phyloP scores from a whole-genome alignment of 371 early-diverging fungal species.

The Nematocida homosporus region DNA sequence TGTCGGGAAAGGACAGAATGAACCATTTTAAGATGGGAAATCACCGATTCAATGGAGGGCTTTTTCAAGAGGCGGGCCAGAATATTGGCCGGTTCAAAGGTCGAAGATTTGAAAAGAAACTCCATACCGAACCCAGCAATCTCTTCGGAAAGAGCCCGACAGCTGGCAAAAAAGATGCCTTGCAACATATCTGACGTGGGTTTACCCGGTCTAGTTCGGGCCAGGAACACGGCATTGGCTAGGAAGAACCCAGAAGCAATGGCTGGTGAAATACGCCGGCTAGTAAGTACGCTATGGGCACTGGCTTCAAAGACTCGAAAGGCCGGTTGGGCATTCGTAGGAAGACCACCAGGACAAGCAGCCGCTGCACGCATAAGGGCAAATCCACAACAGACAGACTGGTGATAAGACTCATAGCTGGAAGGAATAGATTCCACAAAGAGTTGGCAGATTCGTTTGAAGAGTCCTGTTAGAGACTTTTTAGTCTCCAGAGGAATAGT shows the following conservation, averaged over 20 bases:
- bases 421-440: constrained; percentile 20
- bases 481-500: background rate
- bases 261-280: constrained; percentile 10
- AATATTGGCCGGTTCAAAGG: background rate
- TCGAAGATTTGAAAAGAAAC: constrained; percentile 29
- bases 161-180: constrained; percentile 30
- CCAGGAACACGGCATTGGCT: constrained; percentile 38
- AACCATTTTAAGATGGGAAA: constrained; percentile 35
- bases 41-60: constrained; percentile 43
- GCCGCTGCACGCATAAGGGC: constrained; percentile 37
- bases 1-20: constrained; percentile 4
- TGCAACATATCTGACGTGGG: constrained; percentile 44
- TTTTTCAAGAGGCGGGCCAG: constrained; percentile 24
- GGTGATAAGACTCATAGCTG: constrained; percentile 16
- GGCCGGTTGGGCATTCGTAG: constrained; percentile 23
- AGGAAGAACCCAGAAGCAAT: constrained; percentile 33
- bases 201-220: constrained; percentile 12
- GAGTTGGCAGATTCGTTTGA: constrained; percentile 32
- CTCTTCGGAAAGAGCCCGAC: constrained; percentile 26
- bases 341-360: constrained; percentile 23
- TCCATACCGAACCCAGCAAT: constrained; percentile 31
- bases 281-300: constrained; percentile 7
- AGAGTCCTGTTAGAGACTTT: background rate
- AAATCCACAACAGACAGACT: constrained; percentile 40
- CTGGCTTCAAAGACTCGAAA: constrained; percentile 19